phyloP scores from a whole-genome alignment of 2,329 filamentous ascomycete genomes.

The Aspergillus neoniger region DNA sequence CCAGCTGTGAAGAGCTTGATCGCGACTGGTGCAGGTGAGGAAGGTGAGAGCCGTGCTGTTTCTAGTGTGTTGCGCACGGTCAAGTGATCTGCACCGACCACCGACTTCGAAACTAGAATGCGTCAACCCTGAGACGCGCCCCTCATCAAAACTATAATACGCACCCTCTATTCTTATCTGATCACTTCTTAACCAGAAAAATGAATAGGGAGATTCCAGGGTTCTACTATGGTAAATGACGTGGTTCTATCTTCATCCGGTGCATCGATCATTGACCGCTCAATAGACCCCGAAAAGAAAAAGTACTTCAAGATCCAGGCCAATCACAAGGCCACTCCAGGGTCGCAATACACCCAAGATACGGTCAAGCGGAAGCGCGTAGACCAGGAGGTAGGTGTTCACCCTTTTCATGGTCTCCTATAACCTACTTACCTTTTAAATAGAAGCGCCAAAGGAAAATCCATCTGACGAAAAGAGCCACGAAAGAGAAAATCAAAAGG shows the following conservation, averaged over 20 bases:
- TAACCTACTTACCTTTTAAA: slow-evolving; percentile 10
- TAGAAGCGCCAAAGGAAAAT: slow-evolving; percentile 34
- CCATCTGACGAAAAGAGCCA: slow-evolving; percentile 28
- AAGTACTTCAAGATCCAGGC: slow-evolving; percentile 69
- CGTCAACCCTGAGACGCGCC: neutral
- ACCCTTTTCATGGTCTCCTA: neutral
- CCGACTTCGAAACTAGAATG: neutral
- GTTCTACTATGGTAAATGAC: slow-evolving; percentile 36
- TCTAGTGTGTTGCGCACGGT: neutral
- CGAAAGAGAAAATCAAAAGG: slow-evolving; percentile 38
- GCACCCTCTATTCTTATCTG: neutral
- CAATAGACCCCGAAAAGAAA: slow-evolving; percentile 53
- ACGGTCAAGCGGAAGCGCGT: slow-evolving; percentile 59
- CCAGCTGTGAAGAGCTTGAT: neutral
- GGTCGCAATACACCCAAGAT: slow-evolving; percentile 58
- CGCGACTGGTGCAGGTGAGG: neutral
- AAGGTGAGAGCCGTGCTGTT: neutral
- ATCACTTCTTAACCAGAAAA: neutral
- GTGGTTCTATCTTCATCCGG: neutral
- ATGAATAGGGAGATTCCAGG: slow-evolving; percentile 38
- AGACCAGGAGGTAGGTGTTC: slow-evolving; percentile 40
- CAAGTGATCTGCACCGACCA: neutral
- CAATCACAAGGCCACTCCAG: slow-evolving; percentile 52
- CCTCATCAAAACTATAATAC: neutral
- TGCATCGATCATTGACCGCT: slow-evolving; percentile 10